Base-by-base conservation (phyloP, 2,329 filamentous ascomycete genomes). In the Monosporascus sp. region DNA sequence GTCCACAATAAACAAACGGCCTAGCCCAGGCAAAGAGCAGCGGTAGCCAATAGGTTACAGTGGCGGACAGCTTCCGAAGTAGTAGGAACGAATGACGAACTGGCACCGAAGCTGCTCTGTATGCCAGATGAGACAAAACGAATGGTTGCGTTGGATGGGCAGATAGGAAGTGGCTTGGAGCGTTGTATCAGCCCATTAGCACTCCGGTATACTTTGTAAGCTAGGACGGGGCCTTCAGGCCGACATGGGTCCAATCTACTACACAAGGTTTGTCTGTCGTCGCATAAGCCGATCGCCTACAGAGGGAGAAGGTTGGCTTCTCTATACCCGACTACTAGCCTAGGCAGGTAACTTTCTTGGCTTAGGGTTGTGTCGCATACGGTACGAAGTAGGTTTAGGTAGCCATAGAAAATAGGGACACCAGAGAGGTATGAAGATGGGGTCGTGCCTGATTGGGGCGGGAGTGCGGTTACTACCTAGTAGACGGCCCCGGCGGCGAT, bases 21-120 rank as follows among this genome's bases (percentile, higher is more conserved):
- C 39, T 41, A 41, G 38, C 17, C 38, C 38, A 41, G 1, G 38
- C 18, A 31, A 51, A 60, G 50, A 53, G 56, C 47, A 56, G 57
- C 57, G 55, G 55, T 52, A 48, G 57, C 54, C 49, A 60, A 56
- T 56, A 60, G 62, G 62, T 65, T 65, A 64, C 60, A 63, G 56
- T 57, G 62, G 24, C 54, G 57, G 59, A 54, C 52, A 54, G 57
- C 59, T 56, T 60, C 58, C 58, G 62, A 60, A 62, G 62, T 62
- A 27, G 24, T 46, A 58, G 55, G 58, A 63, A 54, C 54, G 54
- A 66, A 56, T 57, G 61, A 56, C 51, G 58, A 52, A 17, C 42
- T 17, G 42, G 42, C 9, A 25, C 42, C 22, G 22, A 22, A 27
- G 42, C 42, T 46, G 7, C 7, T 24, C 25, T 15, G 42, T 27